Conservation (phyloP, 2,329 filamentous ascomycete genomes). For the Metarhizium anisopliae region DNA sequence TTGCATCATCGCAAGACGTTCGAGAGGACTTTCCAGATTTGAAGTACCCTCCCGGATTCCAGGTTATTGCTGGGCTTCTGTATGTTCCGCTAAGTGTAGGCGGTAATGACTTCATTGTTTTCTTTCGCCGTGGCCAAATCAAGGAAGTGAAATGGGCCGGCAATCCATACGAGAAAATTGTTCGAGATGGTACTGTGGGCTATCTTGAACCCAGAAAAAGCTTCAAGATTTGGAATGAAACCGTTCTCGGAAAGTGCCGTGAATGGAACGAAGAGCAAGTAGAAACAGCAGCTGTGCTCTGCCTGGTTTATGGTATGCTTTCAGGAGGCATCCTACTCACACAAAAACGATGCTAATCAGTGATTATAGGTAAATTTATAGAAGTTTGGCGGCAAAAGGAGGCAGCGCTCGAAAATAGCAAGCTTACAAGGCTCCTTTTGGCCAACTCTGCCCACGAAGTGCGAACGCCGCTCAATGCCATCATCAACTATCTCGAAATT, state of each 20-base stretch:
- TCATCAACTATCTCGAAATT: constrained; percentile 91
- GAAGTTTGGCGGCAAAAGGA: constrained; percentile 92
- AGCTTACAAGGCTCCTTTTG: constrained; percentile 67
- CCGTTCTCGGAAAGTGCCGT: constrained; percentile 68
- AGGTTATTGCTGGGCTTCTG: constrained; percentile 66
- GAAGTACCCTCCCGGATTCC: constrained; percentile 69
- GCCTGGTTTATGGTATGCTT: constrained; percentile 71
- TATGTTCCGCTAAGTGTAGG: constrained; percentile 71
- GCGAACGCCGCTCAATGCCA: constrained; percentile 81
- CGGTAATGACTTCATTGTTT: constrained; percentile 80
- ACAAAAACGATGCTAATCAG: constrained; percentile 4
- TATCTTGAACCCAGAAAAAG: constrained; percentile 72
- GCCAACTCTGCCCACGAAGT: constrained; percentile 91
- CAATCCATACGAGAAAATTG: constrained; percentile 73
- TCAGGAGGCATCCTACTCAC: neutral
- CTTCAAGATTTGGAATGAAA: constrained; percentile 76
- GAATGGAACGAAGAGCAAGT: constrained; percentile 88
- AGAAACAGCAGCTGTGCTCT: constrained; percentile 80
- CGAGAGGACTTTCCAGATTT: constrained; percentile 71
- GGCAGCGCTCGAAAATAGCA: constrained; percentile 70
- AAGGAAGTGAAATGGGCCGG: constrained; percentile 79
- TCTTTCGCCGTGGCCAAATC: constrained; percentile 71
- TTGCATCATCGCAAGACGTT: constrained; percentile 71
- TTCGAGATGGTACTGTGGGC: constrained; percentile 62
- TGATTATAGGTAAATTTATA: constrained; percentile 57